Evolutionary conservation across 148 eudicot species (phyloP).

Genomic region (Persicaria tinctoria): DNA sequence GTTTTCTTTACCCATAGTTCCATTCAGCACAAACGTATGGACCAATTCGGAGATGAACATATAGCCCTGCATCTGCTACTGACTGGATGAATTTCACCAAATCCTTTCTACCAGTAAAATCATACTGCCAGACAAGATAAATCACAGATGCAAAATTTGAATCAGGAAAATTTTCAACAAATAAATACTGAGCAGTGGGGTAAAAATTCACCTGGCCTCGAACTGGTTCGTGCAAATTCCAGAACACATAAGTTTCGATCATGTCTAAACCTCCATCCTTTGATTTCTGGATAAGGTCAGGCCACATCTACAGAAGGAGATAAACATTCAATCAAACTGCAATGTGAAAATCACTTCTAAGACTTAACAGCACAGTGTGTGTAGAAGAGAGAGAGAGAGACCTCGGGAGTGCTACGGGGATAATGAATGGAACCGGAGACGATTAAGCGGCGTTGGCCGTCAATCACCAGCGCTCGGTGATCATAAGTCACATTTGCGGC

Average conservation of each 20-base stretch:
- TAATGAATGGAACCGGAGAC: slow-evolving; percentile 94
- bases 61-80: slow-evolving; percentile 73
- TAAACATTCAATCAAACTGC: not conserved
- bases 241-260: slow-evolving; percentile 83
- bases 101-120: slow-evolving; percentile 80
- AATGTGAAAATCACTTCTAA: not conserved
- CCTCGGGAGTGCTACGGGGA: slow-evolving; percentile 97
- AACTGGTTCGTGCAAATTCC: slow-evolving; percentile 85
- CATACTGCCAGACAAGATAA: slow-evolving; percentile 41
- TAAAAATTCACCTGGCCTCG: slow-evolving; percentile 44
- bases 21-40: slow-evolving; percentile 95
- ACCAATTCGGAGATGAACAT: slow-evolving; percentile 76
- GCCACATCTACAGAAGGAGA: slow-evolving; percentile 67
- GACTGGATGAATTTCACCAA: slow-evolving; percentile 74
- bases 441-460: slow-evolving; percentile 68
- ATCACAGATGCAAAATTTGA: not conserved
- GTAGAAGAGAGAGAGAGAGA: slow-evolving; percentile 7
- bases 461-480: slow-evolving; percentile 70
- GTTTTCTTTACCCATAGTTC: slow-evolving; percentile 68
- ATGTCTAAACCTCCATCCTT: slow-evolving; percentile 88
- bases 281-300: slow-evolving; percentile 79
- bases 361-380: not conserved
- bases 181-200: not conserved
- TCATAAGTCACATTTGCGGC: slow-evolving; percentile 72
- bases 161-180: not conserved